Evolutionary conservation across 148 eudicot genomes (phyloP).

Genomic region (Vaccinium darrowii): DNA sequence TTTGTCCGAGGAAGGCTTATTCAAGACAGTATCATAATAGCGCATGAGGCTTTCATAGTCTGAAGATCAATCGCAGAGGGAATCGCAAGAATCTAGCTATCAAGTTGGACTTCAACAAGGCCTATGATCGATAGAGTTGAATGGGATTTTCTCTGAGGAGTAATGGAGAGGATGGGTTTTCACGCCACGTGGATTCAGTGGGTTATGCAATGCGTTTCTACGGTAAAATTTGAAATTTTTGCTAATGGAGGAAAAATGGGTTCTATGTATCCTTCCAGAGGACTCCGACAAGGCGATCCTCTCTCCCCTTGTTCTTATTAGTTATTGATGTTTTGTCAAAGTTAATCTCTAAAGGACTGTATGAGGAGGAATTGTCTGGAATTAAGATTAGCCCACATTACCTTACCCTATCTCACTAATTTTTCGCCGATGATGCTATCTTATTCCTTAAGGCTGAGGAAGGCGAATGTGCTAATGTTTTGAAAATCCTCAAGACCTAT

Average conservation of each 20-base stretch:
- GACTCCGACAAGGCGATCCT: not conserved
- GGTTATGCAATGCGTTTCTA: not conserved
- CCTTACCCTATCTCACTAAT: no score
- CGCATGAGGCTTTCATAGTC: not conserved
- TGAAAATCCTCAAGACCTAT: no score
- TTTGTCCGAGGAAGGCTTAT: not conserved
- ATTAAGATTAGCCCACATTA: no score
- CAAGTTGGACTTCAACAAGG: not conserved
- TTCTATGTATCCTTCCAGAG: not conserved
- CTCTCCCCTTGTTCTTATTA: not conserved
- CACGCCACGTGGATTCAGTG: not conserved
- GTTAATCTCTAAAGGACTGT: no score
- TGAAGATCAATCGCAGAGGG: not conserved
- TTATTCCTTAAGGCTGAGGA: no score
- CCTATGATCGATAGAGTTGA: not conserved
- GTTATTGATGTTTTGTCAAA: not conserved
- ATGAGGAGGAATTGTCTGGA: no score
- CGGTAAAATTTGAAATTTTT: not conserved
- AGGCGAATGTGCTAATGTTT: no score
- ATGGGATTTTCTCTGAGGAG: not conserved
- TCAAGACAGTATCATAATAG: not conserved
- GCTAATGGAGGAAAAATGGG: not conserved
- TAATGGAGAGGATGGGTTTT: not conserved
- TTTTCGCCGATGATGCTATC: no score
- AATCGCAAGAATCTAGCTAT: not conserved